phyloP scores from a whole-genome alignment of 805 yeast species.

The Candida awuae region DNA sequence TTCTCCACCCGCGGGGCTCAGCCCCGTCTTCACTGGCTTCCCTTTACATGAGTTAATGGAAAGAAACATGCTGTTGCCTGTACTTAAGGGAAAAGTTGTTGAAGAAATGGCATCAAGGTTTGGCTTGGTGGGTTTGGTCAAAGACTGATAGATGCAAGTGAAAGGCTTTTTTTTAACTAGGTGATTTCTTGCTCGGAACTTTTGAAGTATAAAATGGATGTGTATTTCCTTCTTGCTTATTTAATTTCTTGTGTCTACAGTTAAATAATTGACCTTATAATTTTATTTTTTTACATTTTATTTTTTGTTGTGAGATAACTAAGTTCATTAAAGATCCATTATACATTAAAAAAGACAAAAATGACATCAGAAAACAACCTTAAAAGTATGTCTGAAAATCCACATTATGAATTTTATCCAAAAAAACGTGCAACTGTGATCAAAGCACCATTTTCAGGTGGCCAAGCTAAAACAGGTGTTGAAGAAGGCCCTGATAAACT shows the following conservation, averaged over 20 bases:
- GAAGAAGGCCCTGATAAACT: constrained; percentile 88
- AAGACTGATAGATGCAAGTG: no score
- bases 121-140: no score
- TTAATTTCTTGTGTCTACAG: constrained; percentile 1
- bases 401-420: constrained; percentile 45
- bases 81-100: constrained; percentile 5
- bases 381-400: constrained; percentile 5
- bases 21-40: not conserved
- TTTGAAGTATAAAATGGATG: no score
- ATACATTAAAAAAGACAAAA: not conserved
- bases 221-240: not conserved
- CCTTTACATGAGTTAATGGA: not conserved
- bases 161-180: no score
- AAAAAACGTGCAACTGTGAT: constrained; percentile 57
- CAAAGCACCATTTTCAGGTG: constrained; percentile 91
- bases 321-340: no score
- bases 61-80: constrained; percentile 3
- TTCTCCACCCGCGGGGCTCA: not conserved
- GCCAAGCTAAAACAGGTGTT: constrained; percentile 90
- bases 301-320: no score
- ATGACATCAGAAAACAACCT: not conserved
- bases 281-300: no score
- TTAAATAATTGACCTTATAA: no score
- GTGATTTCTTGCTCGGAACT: not conserved
- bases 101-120: no score